Evolutionary conservation across 352 stramenopile genomes (phyloP).

Genomic region (Pythium aquatile): DNA sequence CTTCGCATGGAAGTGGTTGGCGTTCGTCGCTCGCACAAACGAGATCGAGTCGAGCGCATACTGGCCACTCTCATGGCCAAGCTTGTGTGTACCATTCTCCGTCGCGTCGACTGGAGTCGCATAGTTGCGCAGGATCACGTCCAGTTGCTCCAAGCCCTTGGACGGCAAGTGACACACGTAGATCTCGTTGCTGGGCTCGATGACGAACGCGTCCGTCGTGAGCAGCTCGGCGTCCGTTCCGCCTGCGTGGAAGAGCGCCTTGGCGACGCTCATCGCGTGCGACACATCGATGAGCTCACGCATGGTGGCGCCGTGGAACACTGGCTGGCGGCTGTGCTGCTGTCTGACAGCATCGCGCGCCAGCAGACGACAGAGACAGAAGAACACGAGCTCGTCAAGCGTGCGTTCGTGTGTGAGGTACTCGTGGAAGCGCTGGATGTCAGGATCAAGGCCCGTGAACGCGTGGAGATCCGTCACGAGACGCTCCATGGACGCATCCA

Average conservation of each 20-base stretch:
- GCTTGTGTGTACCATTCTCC: neutral
- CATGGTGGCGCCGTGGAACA: slow-evolving; percentile 50
- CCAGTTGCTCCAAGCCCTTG: slow-evolving; percentile 46
- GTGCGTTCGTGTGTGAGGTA: slow-evolving; percentile 50
- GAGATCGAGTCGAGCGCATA: neutral
- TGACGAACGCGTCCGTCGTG: slow-evolving; percentile 34
- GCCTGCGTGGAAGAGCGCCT: slow-evolving; percentile 48
- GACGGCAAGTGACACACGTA: slow-evolving; percentile 58
- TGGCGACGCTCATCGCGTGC: slow-evolving; percentile 43
- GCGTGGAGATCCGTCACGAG: slow-evolving; percentile 31
- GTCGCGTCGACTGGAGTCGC: neutral
- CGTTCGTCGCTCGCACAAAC: slow-evolving; percentile 41
- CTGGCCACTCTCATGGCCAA: neutral
- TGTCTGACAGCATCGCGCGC: neutral
- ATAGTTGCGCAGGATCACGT: slow-evolving; percentile 46
- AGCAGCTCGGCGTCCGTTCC: slow-evolving; percentile 38
- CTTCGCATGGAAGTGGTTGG: slow-evolving; percentile 59
- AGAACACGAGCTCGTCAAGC: slow-evolving; percentile 62
- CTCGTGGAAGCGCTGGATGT: slow-evolving; percentile 58
- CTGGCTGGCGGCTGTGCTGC: slow-evolving; percentile 32
- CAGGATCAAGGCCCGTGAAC: slow-evolving; percentile 45
- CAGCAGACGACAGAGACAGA: slow-evolving; percentile 49
- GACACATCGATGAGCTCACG: slow-evolving; percentile 53
- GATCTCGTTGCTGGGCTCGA: slow-evolving; percentile 55
- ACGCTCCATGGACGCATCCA: slow-evolving; percentile 41